Conservation (phyloP, 345 rosid species). For the Moricandia moricandioides region DNA sequence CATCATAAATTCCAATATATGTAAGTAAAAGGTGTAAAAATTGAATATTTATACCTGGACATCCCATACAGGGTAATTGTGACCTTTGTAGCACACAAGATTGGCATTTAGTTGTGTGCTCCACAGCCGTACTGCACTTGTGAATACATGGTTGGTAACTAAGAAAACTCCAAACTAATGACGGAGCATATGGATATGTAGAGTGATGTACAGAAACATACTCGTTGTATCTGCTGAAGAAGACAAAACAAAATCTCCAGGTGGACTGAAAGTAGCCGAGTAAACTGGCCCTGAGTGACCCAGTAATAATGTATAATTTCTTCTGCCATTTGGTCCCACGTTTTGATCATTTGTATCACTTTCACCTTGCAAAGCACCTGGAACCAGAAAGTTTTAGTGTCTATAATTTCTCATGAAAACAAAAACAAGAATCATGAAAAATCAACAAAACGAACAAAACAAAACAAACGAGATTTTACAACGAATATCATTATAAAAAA, state of each 20-base stretch:
- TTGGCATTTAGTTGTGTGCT: slow-evolving; percentile 92
- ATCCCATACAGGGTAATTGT: slow-evolving; percentile 99
- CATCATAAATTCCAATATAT: slow-evolving; percentile 10
- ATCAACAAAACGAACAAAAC: slow-evolving; percentile 5
- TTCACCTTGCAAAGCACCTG: slow-evolving; percentile 81
- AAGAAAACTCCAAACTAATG: slow-evolving; percentile 9
- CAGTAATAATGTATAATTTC: slow-evolving; percentile 67
- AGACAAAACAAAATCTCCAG: slow-evolving; percentile 85
- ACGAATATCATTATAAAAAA: background rate
- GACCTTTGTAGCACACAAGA: slow-evolving; percentile 99
- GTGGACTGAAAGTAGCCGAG: slow-evolving; percentile 84
- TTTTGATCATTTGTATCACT: slow-evolving; percentile 56
- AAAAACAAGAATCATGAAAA: slow-evolving; percentile 18
- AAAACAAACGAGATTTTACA: background rate
- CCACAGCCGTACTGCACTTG: slow-evolving; percentile 81
- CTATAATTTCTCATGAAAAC: slow-evolving; percentile 3
- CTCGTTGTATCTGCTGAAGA: slow-evolving; percentile 96
- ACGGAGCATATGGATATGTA: background rate
- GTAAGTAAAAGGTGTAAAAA: background rate
- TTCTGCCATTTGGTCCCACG: slow-evolving; percentile 47
- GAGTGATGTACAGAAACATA: slow-evolving; percentile 32
- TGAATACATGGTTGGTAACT: slow-evolving; percentile 9
- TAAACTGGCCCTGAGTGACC: slow-evolving; percentile 97
- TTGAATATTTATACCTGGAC: slow-evolving; percentile 61
- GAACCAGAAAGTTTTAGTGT: slow-evolving; percentile 22